Evolutionary conservation across 208 protist genomes (phyloP).

Genomic region (Leishmania martiniquensis): DNA sequence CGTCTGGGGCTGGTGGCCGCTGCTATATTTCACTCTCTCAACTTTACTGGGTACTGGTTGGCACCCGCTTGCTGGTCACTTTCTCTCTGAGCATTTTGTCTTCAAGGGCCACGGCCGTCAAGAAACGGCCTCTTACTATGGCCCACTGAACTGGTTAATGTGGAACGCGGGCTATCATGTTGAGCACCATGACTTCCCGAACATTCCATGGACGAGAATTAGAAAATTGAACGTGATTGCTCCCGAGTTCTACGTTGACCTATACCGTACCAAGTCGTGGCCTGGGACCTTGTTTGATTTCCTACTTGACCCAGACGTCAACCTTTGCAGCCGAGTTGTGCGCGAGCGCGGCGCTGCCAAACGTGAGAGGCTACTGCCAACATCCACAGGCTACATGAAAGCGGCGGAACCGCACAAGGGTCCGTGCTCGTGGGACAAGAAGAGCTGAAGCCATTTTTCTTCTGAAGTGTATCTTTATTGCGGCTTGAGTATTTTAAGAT

Average conservation of each 20-base stretch:
- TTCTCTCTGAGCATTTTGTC: conserved; percentile 95
- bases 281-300: conserved; percentile 80
- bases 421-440: conserved; percentile 44
- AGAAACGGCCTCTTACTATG: conserved; percentile 98
- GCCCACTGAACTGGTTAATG: conserved; percentile 86
- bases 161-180: conserved; percentile 97
- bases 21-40: conserved; percentile 82
- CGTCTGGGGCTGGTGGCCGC: conserved; percentile 58
- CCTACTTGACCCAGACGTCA: conserved; percentile 72
- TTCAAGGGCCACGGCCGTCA: conserved; percentile 71
- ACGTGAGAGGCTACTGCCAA: conserved; percentile 61
- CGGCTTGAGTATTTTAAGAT: neutral
- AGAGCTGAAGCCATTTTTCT: conserved; percentile 2
- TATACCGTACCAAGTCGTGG: conserved; percentile 82
- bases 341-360: conserved; percentile 54
- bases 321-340: conserved; percentile 77
- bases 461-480: neutral
- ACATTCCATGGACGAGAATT: conserved; percentile 92
- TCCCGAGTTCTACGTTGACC: conserved; percentile 94
- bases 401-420: conserved; percentile 49
- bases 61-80: conserved; percentile 92
- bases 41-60: conserved; percentile 85
- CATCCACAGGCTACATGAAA: conserved; percentile 36
- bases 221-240: conserved; percentile 87
- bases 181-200: conserved; percentile 98